Base-by-base conservation (phyloP, 208 protist genomes). In the Leishmania guyanensis region DNA sequence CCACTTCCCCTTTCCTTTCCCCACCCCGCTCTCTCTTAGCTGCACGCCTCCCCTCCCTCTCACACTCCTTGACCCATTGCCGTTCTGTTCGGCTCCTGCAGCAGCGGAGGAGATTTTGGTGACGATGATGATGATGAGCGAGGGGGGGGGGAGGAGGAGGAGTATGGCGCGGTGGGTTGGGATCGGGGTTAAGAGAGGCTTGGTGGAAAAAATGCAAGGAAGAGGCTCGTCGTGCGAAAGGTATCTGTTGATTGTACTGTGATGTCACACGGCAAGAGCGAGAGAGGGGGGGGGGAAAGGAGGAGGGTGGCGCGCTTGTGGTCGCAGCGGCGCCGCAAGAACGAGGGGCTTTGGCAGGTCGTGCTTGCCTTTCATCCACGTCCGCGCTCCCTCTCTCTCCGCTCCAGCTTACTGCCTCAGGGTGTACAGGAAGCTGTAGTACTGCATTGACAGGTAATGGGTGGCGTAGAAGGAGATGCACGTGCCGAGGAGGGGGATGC, bases 351-450 rank as follows among this genome's bases (percentile, higher is more conserved):
- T 39, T 39, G 36, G 36, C 58, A 16, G 58, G 17, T 33, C 20
- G 16, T 50, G 43, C 46, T 51, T 17, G 68, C 5, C 36, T 29
- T 22, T 26, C 33, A 2, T 72, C 43, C 26, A 39, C 50, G 29
- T 39, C 14, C 14, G n/a, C 48, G 14, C 29, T 53, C 26, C 48
- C 22, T 56, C 39, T n/a, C n/a, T 33, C 22, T 36, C 36, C 65
- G 26, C 33, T 16, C 33, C 9, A 17, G 10, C 48, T 71, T 91
- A 94, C 79, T 95, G 80, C 53, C 90, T 87, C 17, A 96, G 75
- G 16, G 91, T 90, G 79, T 96, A 97, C 50, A 96, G 88, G 78
- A 97, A 96, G 56, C 88, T 94, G 87, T 93, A 95, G 84, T 97
- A 90, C 85, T 96, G 94, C 86, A 94, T 93, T 50, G 83, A 91